These are phyloP conservation scores for Yamadazyma triangularis DNA, from an alignment of 1,139 yeast species.

Conservation along the genomic window DNA sequence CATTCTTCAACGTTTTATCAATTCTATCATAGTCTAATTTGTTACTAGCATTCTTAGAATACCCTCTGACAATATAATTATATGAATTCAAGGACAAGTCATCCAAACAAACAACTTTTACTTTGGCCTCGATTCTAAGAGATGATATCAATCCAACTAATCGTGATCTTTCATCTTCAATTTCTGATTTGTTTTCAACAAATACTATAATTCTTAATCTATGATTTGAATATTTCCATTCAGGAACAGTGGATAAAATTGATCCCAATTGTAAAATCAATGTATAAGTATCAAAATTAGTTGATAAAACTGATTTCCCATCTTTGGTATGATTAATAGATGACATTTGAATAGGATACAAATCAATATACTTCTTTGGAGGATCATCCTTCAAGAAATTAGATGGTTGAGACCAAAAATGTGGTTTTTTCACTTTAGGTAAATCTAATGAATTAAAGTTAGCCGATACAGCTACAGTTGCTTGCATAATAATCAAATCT, in stretches of 20 bases:
- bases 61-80: conserved; percentile 74
- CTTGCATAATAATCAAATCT: conserved; percentile 86
- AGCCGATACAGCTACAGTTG: conserved; percentile 90
- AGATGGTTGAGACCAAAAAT: conserved; percentile 2
- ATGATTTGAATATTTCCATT: conserved; percentile 74
- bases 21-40: conserved; percentile 26
- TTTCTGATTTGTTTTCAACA: conserved; percentile 72
- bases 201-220: conserved; percentile 76
- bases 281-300: conserved; percentile 93
- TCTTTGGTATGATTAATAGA: conserved; percentile 63
- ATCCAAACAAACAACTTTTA: conserved; percentile 65
- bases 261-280: conserved; percentile 90
- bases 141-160: conserved; percentile 62
- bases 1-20: conserved; percentile 28
- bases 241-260: conserved; percentile 84
- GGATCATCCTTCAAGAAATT: conserved; percentile 3
- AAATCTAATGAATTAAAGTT: conserved; percentile 64
- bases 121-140: conserved; percentile 75
- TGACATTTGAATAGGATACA: conserved; percentile 96
- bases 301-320: conserved; percentile 70
- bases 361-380: conserved; percentile 61
- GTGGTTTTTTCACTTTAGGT: conserved; percentile 34
- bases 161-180: conserved; percentile 63
- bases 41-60: conserved; percentile 23
- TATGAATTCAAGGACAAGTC: conserved; percentile 60